Percentiles rank a stretch among this genome's conserved stretches.
Evolutionary conservation across 2,329 filamentous ascomycete species (phyloP).

Genomic region (Cytospora chrysosperma): DNA sequence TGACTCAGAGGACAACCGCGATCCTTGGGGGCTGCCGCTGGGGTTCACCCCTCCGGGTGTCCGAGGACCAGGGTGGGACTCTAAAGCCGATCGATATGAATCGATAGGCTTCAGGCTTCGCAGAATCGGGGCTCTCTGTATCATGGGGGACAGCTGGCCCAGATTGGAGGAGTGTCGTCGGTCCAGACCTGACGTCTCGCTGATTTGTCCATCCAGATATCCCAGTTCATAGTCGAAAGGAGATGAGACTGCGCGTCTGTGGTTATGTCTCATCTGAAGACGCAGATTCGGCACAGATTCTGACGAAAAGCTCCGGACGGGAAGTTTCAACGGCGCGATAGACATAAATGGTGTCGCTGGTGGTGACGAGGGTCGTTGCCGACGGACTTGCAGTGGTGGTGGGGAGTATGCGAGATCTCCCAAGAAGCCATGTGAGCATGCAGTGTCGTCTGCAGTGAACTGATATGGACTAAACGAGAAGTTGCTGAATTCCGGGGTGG

Average conservation of each 20-base stretch:
- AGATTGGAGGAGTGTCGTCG: background rate
- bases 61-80: background rate
- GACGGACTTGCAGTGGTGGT: background rate
- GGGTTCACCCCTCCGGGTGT: background rate
- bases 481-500: background rate
- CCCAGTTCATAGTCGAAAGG: background rate
- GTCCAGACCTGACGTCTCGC: background rate
- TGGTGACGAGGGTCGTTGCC: background rate
- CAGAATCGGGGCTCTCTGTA: background rate
- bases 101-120: background rate
- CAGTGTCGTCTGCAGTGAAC: background rate
- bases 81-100: background rate
- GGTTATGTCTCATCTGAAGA: background rate
- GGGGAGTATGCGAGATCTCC: background rate
- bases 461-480: background rate
- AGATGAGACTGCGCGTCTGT: background rate
- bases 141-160: background rate
- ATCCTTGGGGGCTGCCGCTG: no score
- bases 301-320: background rate
- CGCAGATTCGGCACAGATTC: background rate
- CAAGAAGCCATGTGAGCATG: background rate
- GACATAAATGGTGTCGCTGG: background rate
- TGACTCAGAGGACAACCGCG: background rate
- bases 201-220: background rate
- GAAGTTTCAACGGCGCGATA: background rate